Evolutionary conservation across 345 rosid genomes (phyloP).

Genomic region (Hevea brasiliensis): DNA sequence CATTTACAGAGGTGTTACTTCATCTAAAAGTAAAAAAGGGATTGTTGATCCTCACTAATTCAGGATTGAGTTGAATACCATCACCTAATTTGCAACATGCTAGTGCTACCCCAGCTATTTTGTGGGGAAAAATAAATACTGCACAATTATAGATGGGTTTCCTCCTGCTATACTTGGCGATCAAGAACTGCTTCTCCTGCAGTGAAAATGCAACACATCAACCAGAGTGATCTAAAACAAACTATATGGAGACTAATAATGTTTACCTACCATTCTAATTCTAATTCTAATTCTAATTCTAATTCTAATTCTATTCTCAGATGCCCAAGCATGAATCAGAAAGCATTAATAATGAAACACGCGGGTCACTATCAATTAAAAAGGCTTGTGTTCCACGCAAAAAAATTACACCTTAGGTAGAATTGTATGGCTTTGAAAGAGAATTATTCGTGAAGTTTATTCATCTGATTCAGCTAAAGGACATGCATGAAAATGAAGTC

Average conservation of each 20-base stretch:
- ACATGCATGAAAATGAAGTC: background rate
- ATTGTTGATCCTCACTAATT: background rate
- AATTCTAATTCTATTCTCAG: background rate
- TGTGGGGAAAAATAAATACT: slow-evolving; percentile 20
- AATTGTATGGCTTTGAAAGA: background rate
- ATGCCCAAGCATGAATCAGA: background rate
- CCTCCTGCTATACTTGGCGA: slow-evolving; percentile 36
- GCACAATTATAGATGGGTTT: slow-evolving; percentile 15
- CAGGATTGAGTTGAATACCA: slow-evolving; percentile 9
- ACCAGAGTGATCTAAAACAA: background rate
- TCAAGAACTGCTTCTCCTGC: slow-evolving; percentile 55
- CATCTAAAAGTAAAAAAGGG: background rate
- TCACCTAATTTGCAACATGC: slow-evolving; percentile 13
- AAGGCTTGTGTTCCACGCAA: background rate
- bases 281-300: background rate
- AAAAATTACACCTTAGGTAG: background rate
- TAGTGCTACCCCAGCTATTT: slow-evolving; percentile 21
- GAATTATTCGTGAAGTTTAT: background rate
- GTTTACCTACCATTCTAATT: background rate
- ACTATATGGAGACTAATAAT: background rate
- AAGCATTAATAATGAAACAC: background rate
- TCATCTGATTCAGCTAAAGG: background rate
- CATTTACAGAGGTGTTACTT: slow-evolving; percentile 32
- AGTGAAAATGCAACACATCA: slow-evolving; percentile 5
- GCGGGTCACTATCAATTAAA: background rate